These are phyloP conservation scores for Thalassia testudinum DNA, from an alignment of 116 monocot genomes.

Conservation along the genomic window DNA sequence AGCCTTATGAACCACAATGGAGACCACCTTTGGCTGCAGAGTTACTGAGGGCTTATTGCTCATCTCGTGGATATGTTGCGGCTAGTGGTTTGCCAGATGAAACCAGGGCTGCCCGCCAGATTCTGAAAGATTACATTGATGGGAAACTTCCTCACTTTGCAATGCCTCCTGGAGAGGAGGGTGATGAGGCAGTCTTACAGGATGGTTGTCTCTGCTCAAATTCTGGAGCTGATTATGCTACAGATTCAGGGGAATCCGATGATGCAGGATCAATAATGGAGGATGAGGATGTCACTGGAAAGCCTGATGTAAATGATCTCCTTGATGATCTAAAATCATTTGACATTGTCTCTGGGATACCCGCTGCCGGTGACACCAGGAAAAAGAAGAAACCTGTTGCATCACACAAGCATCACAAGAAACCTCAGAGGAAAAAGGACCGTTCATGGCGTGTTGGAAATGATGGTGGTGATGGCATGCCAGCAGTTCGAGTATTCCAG, in stretches of 20 bases:
- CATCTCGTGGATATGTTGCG: conserved; percentile 80
- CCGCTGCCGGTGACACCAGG: conserved; percentile 3
- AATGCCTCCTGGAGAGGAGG: conserved; percentile 40
- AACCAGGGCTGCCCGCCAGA: conserved; percentile 70
- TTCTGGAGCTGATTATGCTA: conserved; percentile 4
- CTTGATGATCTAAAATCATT: conserved; percentile 55
- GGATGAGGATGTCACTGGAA: background rate
- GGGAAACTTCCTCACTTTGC: conserved; percentile 91
- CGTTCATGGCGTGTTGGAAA: conserved; percentile 85
- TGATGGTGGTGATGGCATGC: conserved; percentile 79
- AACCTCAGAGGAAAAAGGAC: conserved; percentile 89
- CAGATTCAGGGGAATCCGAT: conserved; percentile 13
- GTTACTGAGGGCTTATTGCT: conserved; percentile 65
- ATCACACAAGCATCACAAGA: conserved; percentile 63
- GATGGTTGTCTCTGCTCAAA: conserved; percentile 1
- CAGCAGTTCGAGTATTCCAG: conserved; percentile 62
- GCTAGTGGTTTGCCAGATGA: conserved; percentile 95
- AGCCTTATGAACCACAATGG: conserved; percentile 51
- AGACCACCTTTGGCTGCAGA: conserved; percentile 64
- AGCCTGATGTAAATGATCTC: conserved; percentile 11
- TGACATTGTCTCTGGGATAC: conserved; percentile 21
- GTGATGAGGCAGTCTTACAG: background rate
- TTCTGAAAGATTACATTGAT: conserved; percentile 88
- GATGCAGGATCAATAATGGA: conserved; percentile 5
- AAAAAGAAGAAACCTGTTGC: conserved; percentile 26